These are phyloP conservation scores for Malassezia psittaci DNA, from an alignment of 1,284 basidiomycete genomes.

Conservation along the genomic window DNA sequence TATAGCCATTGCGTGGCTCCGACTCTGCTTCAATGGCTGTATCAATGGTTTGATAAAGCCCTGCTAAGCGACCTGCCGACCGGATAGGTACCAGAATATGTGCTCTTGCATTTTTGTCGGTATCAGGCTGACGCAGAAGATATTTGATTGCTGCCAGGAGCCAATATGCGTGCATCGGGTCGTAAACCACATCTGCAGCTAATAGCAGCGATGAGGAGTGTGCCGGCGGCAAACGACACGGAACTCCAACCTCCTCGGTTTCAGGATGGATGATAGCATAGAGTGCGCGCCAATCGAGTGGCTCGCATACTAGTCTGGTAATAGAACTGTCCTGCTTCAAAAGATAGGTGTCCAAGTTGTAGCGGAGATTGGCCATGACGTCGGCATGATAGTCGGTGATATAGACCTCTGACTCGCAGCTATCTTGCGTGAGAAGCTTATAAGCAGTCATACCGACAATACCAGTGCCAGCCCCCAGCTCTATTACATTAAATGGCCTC, in stretches of 20 bases:
- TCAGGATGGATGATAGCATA: slow-evolving; percentile 6
- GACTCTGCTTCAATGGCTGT: neutral
- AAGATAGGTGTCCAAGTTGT: slow-evolving; percentile 14
- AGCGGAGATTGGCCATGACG: slow-evolving; percentile 12
- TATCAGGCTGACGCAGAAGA: slow-evolving; percentile 10
- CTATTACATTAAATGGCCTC: slow-evolving; percentile 2
- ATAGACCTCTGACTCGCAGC: neutral
- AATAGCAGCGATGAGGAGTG: slow-evolving; percentile 10
- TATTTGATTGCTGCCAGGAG: slow-evolving; percentile 11
- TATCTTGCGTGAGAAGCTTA: neutral
- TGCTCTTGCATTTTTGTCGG: slow-evolving; percentile 13
- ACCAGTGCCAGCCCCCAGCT: slow-evolving; percentile 17
- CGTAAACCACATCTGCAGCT: slow-evolving; percentile 14
- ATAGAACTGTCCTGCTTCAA: neutral
- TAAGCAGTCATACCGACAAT: slow-evolving; percentile 16
- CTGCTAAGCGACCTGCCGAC: slow-evolving; percentile 11
- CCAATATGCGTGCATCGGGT: slow-evolving; percentile 15
- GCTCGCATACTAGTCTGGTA: slow-evolving; percentile 5
- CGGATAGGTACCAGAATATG: slow-evolving; percentile 15
- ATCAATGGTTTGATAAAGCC: slow-evolving; percentile 14
- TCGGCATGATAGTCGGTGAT: slow-evolving; percentile 18
- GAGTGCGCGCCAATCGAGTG: slow-evolving; percentile 14
- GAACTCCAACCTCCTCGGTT: neutral
- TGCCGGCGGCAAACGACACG: slow-evolving; percentile 8
- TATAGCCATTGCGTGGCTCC: slow-evolving; percentile 2